Evolutionary conservation across 1,139 yeast genomes (phyloP).

Genomic region (Candida gigantensis): DNA sequence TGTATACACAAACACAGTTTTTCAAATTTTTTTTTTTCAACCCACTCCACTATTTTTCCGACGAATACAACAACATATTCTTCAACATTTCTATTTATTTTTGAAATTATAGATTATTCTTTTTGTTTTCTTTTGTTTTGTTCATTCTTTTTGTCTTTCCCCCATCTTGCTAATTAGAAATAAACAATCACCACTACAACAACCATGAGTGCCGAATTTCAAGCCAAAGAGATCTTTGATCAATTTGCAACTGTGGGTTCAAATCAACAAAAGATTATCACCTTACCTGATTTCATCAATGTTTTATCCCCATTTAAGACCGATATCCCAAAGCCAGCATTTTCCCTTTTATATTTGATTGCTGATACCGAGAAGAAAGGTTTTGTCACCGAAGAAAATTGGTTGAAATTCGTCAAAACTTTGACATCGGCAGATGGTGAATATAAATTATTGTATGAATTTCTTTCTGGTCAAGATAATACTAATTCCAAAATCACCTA

Average conservation of each 20-base stretch:
- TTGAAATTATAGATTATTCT: too few relatives aligned
- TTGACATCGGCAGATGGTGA: constrained; percentile 60
- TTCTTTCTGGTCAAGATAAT: constrained; percentile 34
- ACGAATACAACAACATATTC: too few relatives aligned
- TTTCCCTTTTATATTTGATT: constrained; percentile 57
- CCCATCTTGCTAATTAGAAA: background rate
- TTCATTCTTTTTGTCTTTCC: background rate
- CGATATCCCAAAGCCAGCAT: constrained; percentile 43
- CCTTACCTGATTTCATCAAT: constrained; percentile 41
- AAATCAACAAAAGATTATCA: constrained; percentile 21
- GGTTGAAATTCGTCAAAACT: constrained; percentile 57
- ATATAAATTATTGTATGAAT: constrained; percentile 55
- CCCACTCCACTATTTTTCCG: too few relatives aligned
- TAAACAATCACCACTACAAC: too few relatives aligned
- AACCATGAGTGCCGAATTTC: constrained; percentile 22
- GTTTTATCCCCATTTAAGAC: constrained; percentile 45
- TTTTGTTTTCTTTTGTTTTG: too few relatives aligned
- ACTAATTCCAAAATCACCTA: constrained; percentile 29
- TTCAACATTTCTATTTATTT: too few relatives aligned
- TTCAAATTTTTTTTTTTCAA: background rate
- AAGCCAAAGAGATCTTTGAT: constrained; percentile 42
- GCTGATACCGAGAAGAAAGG: constrained; percentile 68
- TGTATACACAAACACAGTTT: too few relatives aligned
- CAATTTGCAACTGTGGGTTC: constrained; percentile 39
- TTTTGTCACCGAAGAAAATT: constrained; percentile 58